Evolutionary conservation across 352 stramenopile genomes (phyloP).

Genomic region (Phytophthora pseudosyringae): DNA sequence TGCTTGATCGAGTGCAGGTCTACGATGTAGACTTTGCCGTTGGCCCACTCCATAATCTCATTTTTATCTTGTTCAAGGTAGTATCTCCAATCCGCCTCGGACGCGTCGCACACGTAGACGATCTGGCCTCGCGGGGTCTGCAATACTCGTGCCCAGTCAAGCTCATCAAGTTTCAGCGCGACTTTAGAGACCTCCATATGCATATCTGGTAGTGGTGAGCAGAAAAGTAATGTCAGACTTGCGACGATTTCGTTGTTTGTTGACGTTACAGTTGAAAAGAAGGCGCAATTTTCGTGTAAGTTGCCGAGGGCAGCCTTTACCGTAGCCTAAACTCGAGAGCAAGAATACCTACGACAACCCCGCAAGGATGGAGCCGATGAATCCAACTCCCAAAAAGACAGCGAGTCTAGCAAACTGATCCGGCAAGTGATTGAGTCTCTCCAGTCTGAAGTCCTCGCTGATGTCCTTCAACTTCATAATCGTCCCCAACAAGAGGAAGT

Average conservation of each 20-base stretch:
- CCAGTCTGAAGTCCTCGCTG: constrained; percentile 72
- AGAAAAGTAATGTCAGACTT: not conserved
- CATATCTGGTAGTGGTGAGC: not conserved
- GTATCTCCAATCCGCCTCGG: not conserved
- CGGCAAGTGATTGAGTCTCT: constrained; percentile 63
- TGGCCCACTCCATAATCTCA: too few species aligned
- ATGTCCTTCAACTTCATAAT: constrained; percentile 72
- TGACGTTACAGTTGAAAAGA: too few species aligned
- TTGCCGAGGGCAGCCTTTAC: too few species aligned
- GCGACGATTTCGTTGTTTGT: not conserved
- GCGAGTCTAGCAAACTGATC: constrained; percentile 59
- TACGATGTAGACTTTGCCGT: too few species aligned
- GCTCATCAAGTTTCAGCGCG: not conserved
- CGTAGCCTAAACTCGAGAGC: too few species aligned
- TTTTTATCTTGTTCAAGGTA: not conserved
- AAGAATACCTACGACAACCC: constrained; percentile 35
- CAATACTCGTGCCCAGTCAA: not conserved
- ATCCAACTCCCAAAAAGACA: constrained; percentile 46
- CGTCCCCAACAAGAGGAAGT: constrained; percentile 65
- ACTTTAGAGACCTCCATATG: not conserved
- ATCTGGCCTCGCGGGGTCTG: not conserved
- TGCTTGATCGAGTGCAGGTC: too few species aligned
- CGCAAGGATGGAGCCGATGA: constrained; percentile 64
- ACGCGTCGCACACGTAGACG: constrained; percentile 1
- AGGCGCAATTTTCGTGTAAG: too few species aligned